A percentile compares a stretch with the other conserved stretches of the same genome.
Evolutionary conservation across 2,329 filamentous ascomycete species (phyloP).

Genomic region (Ascochyta fabae): DNA sequence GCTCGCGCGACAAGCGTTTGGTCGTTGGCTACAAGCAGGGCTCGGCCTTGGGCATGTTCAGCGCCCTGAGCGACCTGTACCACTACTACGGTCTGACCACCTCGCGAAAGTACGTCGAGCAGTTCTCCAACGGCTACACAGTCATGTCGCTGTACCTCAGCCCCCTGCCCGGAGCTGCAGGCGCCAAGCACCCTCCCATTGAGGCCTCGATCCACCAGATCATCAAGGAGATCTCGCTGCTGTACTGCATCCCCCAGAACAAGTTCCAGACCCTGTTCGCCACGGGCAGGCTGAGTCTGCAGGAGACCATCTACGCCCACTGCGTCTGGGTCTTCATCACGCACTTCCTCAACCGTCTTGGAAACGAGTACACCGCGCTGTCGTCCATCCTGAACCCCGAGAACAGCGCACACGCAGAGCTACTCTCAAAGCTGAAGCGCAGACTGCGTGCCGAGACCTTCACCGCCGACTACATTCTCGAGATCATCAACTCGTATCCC

Average conservation of each 20-base stretch:
- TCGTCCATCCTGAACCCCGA: constrained; percentile 78
- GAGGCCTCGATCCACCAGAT: constrained; percentile 97
- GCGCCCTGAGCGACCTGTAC: constrained; percentile 92
- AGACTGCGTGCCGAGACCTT: constrained; percentile 95
- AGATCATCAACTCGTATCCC: constrained; percentile 93
- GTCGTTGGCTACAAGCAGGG: constrained; percentile 94
- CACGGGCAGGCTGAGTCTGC: constrained; percentile 82
- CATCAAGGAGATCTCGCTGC: constrained; percentile 94
- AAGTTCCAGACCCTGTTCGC: constrained; percentile 92
- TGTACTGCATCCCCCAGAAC: constrained; percentile 98
- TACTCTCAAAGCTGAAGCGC: constrained; percentile 93
- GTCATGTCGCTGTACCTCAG: constrained; percentile 95
- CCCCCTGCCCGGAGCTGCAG: constrained; percentile 60
- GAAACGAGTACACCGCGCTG: constrained; percentile 87
- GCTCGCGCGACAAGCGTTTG: constrained; percentile 86
- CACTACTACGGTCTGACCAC: constrained; percentile 98
- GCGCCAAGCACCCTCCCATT: constrained; percentile 73
- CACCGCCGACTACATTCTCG: constrained; percentile 95
- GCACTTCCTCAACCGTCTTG: constrained; percentile 96
- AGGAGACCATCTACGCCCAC: constrained; percentile 97
- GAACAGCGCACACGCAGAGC: constrained; percentile 84
- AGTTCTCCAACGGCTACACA: constrained; percentile 98
- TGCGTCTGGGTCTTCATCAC: constrained; percentile 97
- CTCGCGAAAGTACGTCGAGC: constrained; percentile 94
- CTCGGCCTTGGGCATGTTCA: constrained; percentile 92